Evolutionary conservation across 2,329 filamentous ascomycete species (phyloP), one percentile per base, ranked within the genome.

Genomic region (Rosellinia necatrix): DNA sequence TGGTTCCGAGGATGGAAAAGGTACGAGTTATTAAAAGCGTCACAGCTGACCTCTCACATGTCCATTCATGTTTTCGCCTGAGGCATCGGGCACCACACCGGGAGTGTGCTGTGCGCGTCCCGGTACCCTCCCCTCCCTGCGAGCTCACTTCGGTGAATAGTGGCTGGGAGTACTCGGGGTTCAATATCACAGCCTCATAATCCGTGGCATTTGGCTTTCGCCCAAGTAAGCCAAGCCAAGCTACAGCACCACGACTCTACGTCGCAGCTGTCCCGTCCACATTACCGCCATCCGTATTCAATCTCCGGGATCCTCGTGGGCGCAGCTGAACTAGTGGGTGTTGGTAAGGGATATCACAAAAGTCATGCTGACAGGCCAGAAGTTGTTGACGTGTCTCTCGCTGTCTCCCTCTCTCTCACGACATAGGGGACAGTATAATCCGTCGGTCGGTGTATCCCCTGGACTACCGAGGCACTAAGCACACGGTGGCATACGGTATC

Each of bases 131-230:
- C 9, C 15, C 6, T 38, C 15, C 34, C 8, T 37, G 9, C 35
- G 15, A 19, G 24, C 21, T 51, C 19, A 30, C 32, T 32, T 38
- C 38, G 40, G 15, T 40, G 10, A 50, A 56, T n/a, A 40, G 6
- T 15, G 24, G 19, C 35, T 22, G 12, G 9, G 5, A 6, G 21
- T 38, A 25, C 41, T 3, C 41, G 19, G 41, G n/a, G 25, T 32
- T 29, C 41, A 32, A 43, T 49, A 57, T 25, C 43, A 53, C 49
- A 57, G 54, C 54, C 49, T 57, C 54, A 49, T 43, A 22, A 34
- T 44, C 43, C 15, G 42, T 38, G 15, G 19, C n/a, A 43, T 43
- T 17, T 27, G 24, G 19, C 32, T 49, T 49, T 22, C 12, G 27
- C 41, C 21, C 22, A 35, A 54, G 34, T 29, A 17, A 24, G 21